Evolutionary conservation across 805 yeast species (phyloP).

Genomic region (Starmerella sp.): DNA sequence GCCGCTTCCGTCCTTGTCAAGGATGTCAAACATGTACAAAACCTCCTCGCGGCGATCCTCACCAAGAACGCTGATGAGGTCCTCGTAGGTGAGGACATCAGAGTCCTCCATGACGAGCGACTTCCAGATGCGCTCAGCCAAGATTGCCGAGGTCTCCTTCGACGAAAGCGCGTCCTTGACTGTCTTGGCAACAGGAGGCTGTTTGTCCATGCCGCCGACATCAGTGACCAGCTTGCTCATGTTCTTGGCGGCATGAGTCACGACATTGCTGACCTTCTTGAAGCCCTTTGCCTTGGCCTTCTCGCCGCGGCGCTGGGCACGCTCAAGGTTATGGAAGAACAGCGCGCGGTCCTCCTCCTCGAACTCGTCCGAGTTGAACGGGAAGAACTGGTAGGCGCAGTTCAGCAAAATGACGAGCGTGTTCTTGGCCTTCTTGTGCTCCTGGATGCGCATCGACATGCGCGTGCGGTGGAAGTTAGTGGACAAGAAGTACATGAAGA

Average conservation of each 20-base stretch:
- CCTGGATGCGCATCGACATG: slow-evolving; percentile 30
- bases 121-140: slow-evolving; percentile 34
- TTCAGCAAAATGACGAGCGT: slow-evolving; percentile 27
- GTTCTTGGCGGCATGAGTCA: slow-evolving; percentile 25
- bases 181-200: slow-evolving; percentile 18
- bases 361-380: slow-evolving; percentile 29
- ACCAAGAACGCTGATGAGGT: slow-evolving; percentile 29
- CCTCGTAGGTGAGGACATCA: slow-evolving; percentile 27
- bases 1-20: slow-evolving; percentile 31
- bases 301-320: slow-evolving; percentile 10
- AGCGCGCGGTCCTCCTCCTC: slow-evolving; percentile 29
- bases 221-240: slow-evolving; percentile 19
- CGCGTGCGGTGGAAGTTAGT: slow-evolving; percentile 33
- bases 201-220: slow-evolving; percentile 18
- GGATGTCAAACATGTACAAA: slow-evolving; percentile 26
- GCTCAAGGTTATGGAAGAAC: slow-evolving; percentile 22
- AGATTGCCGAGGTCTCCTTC: slow-evolving; percentile 23
- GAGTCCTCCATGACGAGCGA: slow-evolving; percentile 33
- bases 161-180: slow-evolving; percentile 29
- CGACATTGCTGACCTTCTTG: slow-evolving; percentile 15
- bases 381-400: slow-evolving; percentile 29
- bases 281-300: slow-evolving; percentile 18
- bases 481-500: slow-evolving; percentile 31
- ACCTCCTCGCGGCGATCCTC: slow-evolving; percentile 26
- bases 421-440: slow-evolving; percentile 28